Base-by-base conservation (phyloP, 1,284 basidiomycete genomes). In the Omphalotus olearius region DNA sequence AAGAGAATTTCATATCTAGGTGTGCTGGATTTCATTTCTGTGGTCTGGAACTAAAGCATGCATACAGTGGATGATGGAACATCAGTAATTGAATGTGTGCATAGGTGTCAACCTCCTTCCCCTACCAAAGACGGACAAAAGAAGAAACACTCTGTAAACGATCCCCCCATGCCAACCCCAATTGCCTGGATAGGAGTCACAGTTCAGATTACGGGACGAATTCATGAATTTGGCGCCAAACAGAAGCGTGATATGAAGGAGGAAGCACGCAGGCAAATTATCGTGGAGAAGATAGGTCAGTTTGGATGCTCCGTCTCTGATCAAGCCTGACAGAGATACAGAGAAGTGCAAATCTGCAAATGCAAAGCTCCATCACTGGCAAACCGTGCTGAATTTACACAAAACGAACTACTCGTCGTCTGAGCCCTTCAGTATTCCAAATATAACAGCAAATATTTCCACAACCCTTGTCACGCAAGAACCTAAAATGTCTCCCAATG, bases 1-100 rank as follows among this genome's bases (percentile, higher is more conserved):
- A 75, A 72, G 57, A 75, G 76, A 30, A 70, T 79, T 10, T 59
- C 82, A 0, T 88, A 88, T 60, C 71, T 74, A 1, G 59, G 85
- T 84, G 50, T 57, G 41, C 23, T 18, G 14, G 16, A 72, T 63
- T 17, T 48, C 25, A 39, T 17, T 1, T n/a, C 50, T 37, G 42
- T 35, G 11, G 25, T n/a, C 18, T 11, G 5, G 26, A 17, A 25
- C 30, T 14, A 46, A 49, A 28, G 16, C 37, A 10, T 20, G 42
- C 37, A 37, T 48, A 26, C 54, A 85, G 85, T 90, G 51, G 88
- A 90, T 60, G 88, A 90, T 60, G 84, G 85, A 5, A 84, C 85
- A 0, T 78, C 69, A 18, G 79, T 85, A 2, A 73, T 89, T 26
- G 85, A 89, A 42, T 89, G 86, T 56, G 60, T 72, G 2, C 70